A percentile compares a stretch with the other conserved stretches of the same genome.
Evolutionary conservation across 164 flowering plant species (phyloP).

Genomic region (Liriodendron chinense): DNA sequence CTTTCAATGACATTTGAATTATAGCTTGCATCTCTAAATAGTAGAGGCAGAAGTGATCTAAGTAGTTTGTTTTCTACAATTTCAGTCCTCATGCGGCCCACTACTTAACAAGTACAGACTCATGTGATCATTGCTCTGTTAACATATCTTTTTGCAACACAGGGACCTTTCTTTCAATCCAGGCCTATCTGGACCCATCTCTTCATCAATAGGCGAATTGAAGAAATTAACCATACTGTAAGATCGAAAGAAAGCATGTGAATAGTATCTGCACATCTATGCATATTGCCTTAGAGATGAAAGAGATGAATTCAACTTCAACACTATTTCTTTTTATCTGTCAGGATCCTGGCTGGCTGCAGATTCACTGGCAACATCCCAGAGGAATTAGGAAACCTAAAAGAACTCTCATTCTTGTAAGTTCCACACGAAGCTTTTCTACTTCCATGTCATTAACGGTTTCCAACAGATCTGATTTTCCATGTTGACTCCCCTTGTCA

Average conservation of each 20-base stretch:
- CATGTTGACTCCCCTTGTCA: constrained; percentile 20
- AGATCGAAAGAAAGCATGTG: neutral
- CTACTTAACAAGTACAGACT: neutral
- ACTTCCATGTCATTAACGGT: neutral
- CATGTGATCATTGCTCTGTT: no score
- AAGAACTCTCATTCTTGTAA: constrained; percentile 74
- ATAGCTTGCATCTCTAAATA: neutral
- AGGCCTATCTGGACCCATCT: constrained; percentile 61
- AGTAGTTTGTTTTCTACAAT: neutral
- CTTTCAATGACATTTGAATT: neutral
- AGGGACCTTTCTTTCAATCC: constrained; percentile 81
- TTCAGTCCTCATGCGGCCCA: neutral
- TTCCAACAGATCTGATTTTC: neutral
- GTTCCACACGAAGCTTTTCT: constrained; percentile 7
- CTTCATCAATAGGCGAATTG: constrained; percentile 61
- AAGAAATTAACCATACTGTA: constrained; percentile 41
- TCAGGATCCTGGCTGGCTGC: constrained; percentile 82
- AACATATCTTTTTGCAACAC: constrained; percentile 9
- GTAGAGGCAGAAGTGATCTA: neutral
- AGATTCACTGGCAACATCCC: constrained; percentile 78
- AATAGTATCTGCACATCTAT: neutral
- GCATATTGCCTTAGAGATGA: neutral
- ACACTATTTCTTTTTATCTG: neutral
- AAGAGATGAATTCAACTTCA: neutral
- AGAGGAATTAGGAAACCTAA: constrained; percentile 69